phyloP scores from a whole-genome alignment of 768 basidiomycete genomes.

The Termitomyces sp. region DNA sequence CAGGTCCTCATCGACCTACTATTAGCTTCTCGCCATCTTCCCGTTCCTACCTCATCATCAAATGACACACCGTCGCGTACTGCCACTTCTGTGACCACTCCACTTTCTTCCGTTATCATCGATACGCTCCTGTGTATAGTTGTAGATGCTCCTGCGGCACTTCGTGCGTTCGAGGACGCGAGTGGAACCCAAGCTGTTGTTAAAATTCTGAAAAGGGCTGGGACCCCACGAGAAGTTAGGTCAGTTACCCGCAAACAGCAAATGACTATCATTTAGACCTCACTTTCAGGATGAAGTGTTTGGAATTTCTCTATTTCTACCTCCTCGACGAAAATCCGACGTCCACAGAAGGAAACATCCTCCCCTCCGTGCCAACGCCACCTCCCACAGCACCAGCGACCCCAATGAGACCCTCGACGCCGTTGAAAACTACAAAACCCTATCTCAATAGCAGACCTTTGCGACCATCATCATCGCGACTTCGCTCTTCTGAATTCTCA shows the following conservation, averaged over 20 bases:
- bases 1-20: slow-evolving; percentile 75
- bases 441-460: slow-evolving; percentile 33
- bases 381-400: slow-evolving; percentile 35
- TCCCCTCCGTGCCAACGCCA: slow-evolving; percentile 16
- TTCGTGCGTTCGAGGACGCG: slow-evolving; percentile 75
- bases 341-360: slow-evolving; percentile 13
- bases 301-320: slow-evolving; percentile 95
- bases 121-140: slow-evolving; percentile 86
- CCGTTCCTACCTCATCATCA: slow-evolving; percentile 23
- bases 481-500: slow-evolving; percentile 35
- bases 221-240: slow-evolving; percentile 86
- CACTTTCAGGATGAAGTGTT: slow-evolving; percentile 80
- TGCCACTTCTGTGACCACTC: slow-evolving; percentile 21
- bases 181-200: slow-evolving; percentile 81
- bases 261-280: neutral
- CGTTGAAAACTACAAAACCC: slow-evolving; percentile 36
- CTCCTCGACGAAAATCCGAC: slow-evolving; percentile 73
- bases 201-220: slow-evolving; percentile 82
- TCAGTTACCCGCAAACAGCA: slow-evolving; percentile 29
- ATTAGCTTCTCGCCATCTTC: slow-evolving; percentile 62
- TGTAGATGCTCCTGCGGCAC: slow-evolving; percentile 76
- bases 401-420: no score
- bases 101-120: slow-evolving; percentile 71
- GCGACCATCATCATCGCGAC: slow-evolving; percentile 35
- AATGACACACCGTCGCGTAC: slow-evolving; percentile 21